Evolutionary conservation across 2,329 filamentous ascomycete genomes (phyloP).

Genomic region (Thelonectria olida): DNA sequence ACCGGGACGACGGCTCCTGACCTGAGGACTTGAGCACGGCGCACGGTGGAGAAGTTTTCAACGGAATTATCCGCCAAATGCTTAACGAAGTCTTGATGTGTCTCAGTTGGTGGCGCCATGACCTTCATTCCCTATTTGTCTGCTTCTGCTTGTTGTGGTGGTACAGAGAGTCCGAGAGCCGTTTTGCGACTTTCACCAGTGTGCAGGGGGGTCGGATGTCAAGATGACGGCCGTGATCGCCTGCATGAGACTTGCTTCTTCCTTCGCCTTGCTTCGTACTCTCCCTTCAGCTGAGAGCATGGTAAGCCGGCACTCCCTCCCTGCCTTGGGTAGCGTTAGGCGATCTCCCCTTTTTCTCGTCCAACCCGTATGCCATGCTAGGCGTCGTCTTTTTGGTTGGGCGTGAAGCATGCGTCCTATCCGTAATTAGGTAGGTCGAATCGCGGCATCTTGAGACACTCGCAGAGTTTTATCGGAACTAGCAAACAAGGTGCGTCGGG

Average conservation of each 20-base stretch:
- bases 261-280: no score
- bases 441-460: background rate
- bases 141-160: no score
- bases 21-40: no score
- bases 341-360: background rate
- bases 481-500: background rate
- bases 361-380: background rate
- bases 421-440: no score
- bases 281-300: background rate
- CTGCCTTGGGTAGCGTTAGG: background rate
- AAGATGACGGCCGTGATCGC: background rate
- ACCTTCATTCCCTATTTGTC: background rate
- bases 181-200: background rate
- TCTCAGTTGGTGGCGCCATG: background rate
- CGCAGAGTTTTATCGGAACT: background rate
- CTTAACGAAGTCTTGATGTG: background rate
- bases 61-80: background rate
- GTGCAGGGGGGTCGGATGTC: background rate
- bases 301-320: background rate
- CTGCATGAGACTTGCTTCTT: background rate
- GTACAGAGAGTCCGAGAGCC: no score
- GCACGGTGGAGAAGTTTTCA: background rate
- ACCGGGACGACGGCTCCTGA: background rate
- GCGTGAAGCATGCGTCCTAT: no score
- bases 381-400: background rate